Conservation (phyloP, 1,284 basidiomycete species). For the Malassezia equina region DNA sequence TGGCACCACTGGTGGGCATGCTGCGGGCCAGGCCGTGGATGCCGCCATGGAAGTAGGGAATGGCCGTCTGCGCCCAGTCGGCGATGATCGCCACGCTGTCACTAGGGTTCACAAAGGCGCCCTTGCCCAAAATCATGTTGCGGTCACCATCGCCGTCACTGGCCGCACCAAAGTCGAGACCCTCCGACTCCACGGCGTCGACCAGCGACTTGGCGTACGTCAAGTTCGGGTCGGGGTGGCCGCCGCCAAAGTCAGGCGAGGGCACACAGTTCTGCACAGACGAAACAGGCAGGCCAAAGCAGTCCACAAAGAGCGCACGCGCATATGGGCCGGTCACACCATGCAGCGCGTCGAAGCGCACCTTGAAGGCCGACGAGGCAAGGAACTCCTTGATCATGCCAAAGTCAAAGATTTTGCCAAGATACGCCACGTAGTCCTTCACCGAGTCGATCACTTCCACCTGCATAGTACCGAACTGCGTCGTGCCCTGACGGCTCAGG, state of each 20-base stretch:
- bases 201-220: constrained; percentile 94
- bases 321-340: constrained; percentile 98
- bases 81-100: constrained; percentile 98
- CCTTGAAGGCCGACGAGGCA: constrained; percentile 58
- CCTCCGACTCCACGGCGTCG: constrained; percentile 73
- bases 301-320: constrained; percentile 71
- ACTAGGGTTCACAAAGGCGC: constrained; percentile 92
- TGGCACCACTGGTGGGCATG: constrained; percentile 95
- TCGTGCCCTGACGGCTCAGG: constrained; percentile 70
- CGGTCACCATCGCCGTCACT: constrained; percentile 95
- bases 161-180: constrained; percentile 87
- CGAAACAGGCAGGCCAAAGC: constrained; percentile 67
- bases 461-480: constrained; percentile 58
- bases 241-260: constrained; percentile 87
- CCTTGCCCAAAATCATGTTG: constrained; percentile 99
- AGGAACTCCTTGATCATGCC: constrained; percentile 82
- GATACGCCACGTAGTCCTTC: constrained; percentile 71
- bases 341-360: constrained; percentile 90
- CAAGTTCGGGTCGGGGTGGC: constrained; percentile 95
- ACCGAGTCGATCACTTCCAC: constrained; percentile 93
- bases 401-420: constrained; percentile 90
- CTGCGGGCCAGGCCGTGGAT: constrained; percentile 88
- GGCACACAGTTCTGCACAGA: constrained; percentile 86
- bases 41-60: constrained; percentile 87
- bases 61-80: constrained; percentile 80